These are phyloP conservation scores for Tuber umbilicatum DNA, from an alignment of 495 filamentous ascomycete species.

Conservation along the genomic window DNA sequence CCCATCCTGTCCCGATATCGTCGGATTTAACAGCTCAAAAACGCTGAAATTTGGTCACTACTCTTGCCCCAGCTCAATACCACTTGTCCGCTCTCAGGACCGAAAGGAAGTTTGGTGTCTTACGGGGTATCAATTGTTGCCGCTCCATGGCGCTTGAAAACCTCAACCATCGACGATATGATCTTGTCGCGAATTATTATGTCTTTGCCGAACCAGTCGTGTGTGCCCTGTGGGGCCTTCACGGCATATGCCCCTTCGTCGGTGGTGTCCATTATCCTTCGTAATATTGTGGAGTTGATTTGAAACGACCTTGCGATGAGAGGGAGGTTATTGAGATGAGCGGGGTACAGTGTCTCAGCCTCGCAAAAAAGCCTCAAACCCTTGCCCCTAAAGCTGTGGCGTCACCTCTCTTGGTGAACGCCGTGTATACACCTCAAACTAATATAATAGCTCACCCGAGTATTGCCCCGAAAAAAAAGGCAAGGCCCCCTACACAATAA, in stretches of 20 bases:
- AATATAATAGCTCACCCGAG: background rate
- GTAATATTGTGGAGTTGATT: background rate
- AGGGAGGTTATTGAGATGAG: background rate
- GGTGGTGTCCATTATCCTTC: constrained; percentile 1
- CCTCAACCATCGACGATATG: constrained; percentile 67
- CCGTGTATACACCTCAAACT: no score
- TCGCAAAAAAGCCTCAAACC: background rate
- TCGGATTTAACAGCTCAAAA: constrained; percentile 49
- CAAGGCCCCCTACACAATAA: background rate
- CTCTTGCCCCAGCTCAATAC: constrained; percentile 48
- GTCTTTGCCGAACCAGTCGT: constrained; percentile 54
- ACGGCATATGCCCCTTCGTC: background rate
- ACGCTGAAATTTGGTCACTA: constrained; percentile 30
- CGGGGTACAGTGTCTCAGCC: background rate
- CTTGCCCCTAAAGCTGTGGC: background rate
- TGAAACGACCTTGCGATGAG: background rate
- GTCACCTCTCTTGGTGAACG: background rate
- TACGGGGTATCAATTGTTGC: constrained; percentile 71
- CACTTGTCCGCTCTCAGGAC: background rate
- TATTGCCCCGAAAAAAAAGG: background rate
- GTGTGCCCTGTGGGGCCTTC: constrained; percentile 22
- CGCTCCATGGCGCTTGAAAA: constrained; percentile 83
- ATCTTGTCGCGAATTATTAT: constrained; percentile 74
- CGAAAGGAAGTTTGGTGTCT: constrained; percentile 51
- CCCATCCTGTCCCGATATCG: background rate